These are phyloP conservation scores for Candida dubliniensis DNA, from an alignment of 1,139 yeast species.

Conservation along the genomic window DNA sequence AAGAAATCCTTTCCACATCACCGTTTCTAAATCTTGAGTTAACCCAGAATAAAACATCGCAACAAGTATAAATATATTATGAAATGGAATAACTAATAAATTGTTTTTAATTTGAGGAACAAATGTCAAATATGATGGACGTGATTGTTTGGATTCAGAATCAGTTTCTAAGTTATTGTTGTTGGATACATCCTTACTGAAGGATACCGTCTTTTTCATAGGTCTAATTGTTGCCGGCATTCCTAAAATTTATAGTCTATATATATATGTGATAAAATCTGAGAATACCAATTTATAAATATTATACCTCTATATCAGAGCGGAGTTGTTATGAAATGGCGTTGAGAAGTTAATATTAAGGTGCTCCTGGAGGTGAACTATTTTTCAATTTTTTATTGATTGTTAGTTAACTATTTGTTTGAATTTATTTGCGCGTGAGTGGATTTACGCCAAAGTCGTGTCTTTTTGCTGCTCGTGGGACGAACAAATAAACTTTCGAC, in stretches of 20 bases:
- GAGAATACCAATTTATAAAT: too few species aligned
- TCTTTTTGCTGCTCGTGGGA: too few species aligned
- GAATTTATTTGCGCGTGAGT: too few species aligned
- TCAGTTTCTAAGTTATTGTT: neutral
- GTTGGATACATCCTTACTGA: constrained; percentile 4
- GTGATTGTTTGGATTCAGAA: constrained; percentile 1
- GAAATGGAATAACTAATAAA: constrained; percentile 46
- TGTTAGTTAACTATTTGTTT: too few species aligned
- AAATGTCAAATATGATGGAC: neutral
- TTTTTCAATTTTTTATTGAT: too few species aligned
- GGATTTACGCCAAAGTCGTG: too few species aligned
- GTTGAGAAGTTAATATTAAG: too few species aligned
- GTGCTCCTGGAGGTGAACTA: too few species aligned
- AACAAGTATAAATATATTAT: constrained; percentile 39
- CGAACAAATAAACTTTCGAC: too few species aligned
- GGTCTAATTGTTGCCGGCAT: constrained; percentile 4
- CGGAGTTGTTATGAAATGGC: too few species aligned
- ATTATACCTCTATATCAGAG: too few species aligned
- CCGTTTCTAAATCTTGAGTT: constrained; percentile 26
- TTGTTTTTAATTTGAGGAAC: constrained; percentile 26
- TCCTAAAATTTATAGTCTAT: neutral
- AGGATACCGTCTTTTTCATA: constrained; percentile 11
- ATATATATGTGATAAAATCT: too few species aligned
- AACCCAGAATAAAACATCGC: constrained; percentile 42
- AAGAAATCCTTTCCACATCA: constrained; percentile 29